Evolutionary conservation across 2,329 filamentous ascomycete species (phyloP), one percentile per base, ranked within the genome.

Genomic region (Calonectria multiphialidica): DNA sequence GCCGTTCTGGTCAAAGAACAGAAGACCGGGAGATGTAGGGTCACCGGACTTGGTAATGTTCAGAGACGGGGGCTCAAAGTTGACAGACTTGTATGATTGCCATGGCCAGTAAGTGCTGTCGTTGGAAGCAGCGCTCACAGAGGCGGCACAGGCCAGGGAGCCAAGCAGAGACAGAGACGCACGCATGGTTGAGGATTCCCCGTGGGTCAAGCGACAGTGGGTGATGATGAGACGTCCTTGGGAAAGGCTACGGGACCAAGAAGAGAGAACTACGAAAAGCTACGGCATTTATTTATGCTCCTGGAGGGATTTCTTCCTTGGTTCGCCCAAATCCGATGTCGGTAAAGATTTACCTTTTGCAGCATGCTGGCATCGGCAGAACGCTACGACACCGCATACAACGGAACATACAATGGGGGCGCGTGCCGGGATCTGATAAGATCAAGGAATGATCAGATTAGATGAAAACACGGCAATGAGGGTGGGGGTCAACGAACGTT

Each of bases 401-500:
- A 33, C n/a, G 53, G 53, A 16, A 15, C 33, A 25, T 35, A 23
- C 53, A 21, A 57, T 57, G 53, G 53, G 53, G 53, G 53, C 30
- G 33, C 12, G 21, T 23, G 33, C 33, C 35, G 33, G 53, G 53
- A 57, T 57, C 53, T 57, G 53, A 57, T 57, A 57, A 57, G 53
- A 57, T 57, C 53, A 57, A 37, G 53, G 53, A 57, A 57, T 57
- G 53, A 57, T 57, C 53, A 57, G 53, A 57, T 57, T 57, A 57
- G 53, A 57, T 57, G 53, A 57, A 57, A 37, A 13, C 16, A n/a
- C 53, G 53, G 53, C 53, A 57, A 13, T 57, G 30, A 21, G 30
- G 33, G 53, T 57, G 53, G 53, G 53, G 53, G 53, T 57, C 18
- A 57, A 57, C 53, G n/a, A 57, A 57, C 33, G 21, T 57, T 57